phyloP scores from a whole-genome alignment of 495 filamentous ascomycete genomes.

The Trichoderma asperelloides region DNA sequence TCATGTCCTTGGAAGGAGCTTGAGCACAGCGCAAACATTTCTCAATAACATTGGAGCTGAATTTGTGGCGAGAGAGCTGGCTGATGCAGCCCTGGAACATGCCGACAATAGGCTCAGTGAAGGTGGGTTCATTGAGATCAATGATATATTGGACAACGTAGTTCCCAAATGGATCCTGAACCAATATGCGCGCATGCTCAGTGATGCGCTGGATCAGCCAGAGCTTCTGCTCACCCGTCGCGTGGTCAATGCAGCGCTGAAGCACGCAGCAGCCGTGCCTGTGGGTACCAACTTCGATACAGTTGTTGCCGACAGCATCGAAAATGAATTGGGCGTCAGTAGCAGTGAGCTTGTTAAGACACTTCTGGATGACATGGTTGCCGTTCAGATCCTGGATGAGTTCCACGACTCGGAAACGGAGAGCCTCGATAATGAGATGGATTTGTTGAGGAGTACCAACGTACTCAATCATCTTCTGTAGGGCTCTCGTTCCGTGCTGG shows the following conservation, averaged over 20 bases:
- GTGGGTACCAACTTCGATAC: conserved; percentile 88
- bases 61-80: conserved; percentile 87
- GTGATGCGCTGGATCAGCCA: conserved; percentile 83
- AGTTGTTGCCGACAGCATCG: conserved; percentile 76
- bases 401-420: conserved; percentile 72
- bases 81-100: conserved; percentile 67
- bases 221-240: conserved; percentile 77
- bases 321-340: conserved; percentile 93
- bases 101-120: conserved; percentile 75
- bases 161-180: conserved; percentile 96
- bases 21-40: conserved; percentile 85
- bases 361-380: conserved; percentile 98
- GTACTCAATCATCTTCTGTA: conserved; percentile 99
- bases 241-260: conserved; percentile 96
- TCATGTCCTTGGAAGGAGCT: conserved; percentile 56
- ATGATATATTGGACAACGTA: conserved; percentile 98
- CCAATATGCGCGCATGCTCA: conserved; percentile 65
- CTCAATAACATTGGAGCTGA: conserved; percentile 98
- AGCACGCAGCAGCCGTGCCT: conserved; percentile 97
- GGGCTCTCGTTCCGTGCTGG: conserved; percentile 88
- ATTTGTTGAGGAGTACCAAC: conserved; percentile 73
- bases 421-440: conserved; percentile 68
- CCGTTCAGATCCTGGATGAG: conserved; percentile 95
- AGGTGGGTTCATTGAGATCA: conserved; percentile 71
- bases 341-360: conserved; percentile 79